A percentile compares a stretch with the other conserved stretches of the same genome.
Conservation (phyloP, 352 stramenopile species). For the Phytophthora fragariaefolia region DNA sequence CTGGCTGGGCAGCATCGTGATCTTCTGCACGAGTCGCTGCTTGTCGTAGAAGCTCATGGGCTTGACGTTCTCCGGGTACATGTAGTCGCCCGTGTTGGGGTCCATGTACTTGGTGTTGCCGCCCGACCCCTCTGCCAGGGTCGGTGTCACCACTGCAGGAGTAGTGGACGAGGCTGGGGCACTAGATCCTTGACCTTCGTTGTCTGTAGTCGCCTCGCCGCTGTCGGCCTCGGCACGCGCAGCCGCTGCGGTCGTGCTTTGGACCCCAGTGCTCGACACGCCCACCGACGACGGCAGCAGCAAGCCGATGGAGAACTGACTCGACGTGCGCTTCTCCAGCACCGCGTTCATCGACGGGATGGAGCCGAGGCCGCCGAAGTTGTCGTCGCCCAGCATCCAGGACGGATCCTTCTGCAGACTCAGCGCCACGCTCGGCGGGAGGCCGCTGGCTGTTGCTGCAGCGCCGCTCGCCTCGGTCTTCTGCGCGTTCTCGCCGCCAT, state of each 20-base stretch:
- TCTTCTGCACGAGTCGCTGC: constrained; percentile 85
- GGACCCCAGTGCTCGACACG: constrained; percentile 12
- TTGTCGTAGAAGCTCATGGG: constrained; percentile 89
- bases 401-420: constrained; percentile 77
- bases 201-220: constrained; percentile 35
- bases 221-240: constrained; percentile 27
- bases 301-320: constrained; percentile 80
- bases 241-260: constrained; percentile 11
- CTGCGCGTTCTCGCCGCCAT: constrained; percentile 21
- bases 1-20: constrained; percentile 85
- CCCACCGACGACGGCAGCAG: constrained; percentile 55
- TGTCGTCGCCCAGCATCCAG: constrained; percentile 81
- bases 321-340: constrained; percentile 78
- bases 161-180: not conserved
- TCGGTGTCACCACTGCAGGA: constrained; percentile 24
- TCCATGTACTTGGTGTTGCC: constrained; percentile 80
- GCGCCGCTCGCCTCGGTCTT: constrained; percentile 22
- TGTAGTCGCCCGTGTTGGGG: constrained; percentile 73
- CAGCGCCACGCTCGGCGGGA: constrained; percentile 57
- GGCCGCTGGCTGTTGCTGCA: not conserved
- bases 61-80: constrained; percentile 87
- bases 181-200: constrained; percentile 34
- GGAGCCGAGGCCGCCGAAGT: constrained; percentile 61
- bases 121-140: constrained; percentile 60
- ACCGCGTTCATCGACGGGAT: constrained; percentile 77